Evolutionary conservation across 176 grass and related monocot genomes (phyloP).

Genomic region (barley (Hordeum vulgare)): MorexV3_pseudomolecules_assembly NC_058523.1:82713767-82714266

Average conservation of each 20-base stretch:
- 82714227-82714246: too few relatives aligned
- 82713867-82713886: neutral
- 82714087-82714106: conserved; percentile 78
- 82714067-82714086: conserved; percentile 68
- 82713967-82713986: conserved; percentile 82
- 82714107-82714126: conserved; percentile 70
- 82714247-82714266: too few relatives aligned
- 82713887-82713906: too few relatives aligned
- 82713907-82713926: conserved; percentile 41
- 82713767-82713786: too few relatives aligned
- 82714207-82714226: too few relatives aligned
- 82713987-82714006: conserved; percentile 76
- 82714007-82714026: conserved; percentile 62
- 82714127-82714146: conserved; percentile 89
- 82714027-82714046: conserved; percentile 72
- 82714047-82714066: conserved; percentile 80
- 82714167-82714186: too few relatives aligned
- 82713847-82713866: too few relatives aligned
- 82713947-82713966: conserved; percentile 56
- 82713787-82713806: too few relatives aligned
- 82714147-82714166: too few relatives aligned
- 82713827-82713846: too few relatives aligned
- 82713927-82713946: conserved; percentile 83
- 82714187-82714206: too few relatives aligned
- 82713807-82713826: too few relatives aligned